phyloP scores from a whole-genome alignment of 2,329 filamentous ascomycete genomes.

The Colletotrichum sp. region DNA sequence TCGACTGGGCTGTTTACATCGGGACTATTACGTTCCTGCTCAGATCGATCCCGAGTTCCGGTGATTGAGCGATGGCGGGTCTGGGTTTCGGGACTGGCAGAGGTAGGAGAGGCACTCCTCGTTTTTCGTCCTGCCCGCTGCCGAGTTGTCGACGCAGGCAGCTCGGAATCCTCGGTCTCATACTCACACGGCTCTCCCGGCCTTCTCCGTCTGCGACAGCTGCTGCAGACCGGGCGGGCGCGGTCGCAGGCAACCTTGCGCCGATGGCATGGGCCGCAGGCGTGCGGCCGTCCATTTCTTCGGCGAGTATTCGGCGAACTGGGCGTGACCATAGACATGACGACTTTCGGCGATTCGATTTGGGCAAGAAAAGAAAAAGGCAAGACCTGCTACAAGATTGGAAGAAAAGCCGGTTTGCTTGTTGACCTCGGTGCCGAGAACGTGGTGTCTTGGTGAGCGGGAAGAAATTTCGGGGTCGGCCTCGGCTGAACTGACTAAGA shows the following conservation, averaged over 20 bases:
- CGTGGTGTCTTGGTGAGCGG: neutral
- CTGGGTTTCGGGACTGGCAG: neutral
- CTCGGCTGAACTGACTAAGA: neutral
- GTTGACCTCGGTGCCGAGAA: neutral
- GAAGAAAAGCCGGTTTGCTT: neutral
- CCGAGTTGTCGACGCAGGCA: neutral
- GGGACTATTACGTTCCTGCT: neutral
- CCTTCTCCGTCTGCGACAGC: neutral
- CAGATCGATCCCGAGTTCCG: fast-evolving
- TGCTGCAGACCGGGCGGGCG: neutral
- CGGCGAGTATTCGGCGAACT: neutral
- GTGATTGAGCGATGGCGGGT: neutral
- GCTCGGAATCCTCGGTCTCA: neutral
- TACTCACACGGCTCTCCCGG: neutral
- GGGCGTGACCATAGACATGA: neutral
- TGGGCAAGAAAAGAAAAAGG: neutral
- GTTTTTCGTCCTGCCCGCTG: neutral
- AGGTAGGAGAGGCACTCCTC: neutral
- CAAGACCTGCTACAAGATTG: neutral
- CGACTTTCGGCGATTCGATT: neutral
- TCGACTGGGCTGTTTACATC: neutral
- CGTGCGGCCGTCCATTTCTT: neutral
- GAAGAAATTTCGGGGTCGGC: neutral
- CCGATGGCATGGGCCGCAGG: neutral
- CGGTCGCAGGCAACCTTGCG: neutral